These are phyloP conservation scores for Phytopythium kandeliae DNA, from an alignment of 352 stramenopile species.

Conservation along the genomic window DNA sequence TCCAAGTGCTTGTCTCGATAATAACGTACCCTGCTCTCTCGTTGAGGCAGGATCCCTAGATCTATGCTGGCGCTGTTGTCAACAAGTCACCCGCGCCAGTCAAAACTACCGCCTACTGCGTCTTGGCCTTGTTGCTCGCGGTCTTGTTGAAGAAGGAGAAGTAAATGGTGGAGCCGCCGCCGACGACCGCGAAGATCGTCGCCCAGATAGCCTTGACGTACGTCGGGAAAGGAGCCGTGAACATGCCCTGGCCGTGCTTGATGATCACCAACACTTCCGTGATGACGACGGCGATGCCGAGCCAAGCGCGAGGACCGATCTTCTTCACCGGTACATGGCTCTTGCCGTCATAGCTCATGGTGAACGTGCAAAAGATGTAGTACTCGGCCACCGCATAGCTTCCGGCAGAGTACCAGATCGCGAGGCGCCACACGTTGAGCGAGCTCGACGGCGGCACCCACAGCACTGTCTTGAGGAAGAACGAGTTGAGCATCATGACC, in stretches of 20 bases:
- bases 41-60: neutral
- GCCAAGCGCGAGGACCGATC: constrained; percentile 74
- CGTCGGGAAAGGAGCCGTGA: constrained; percentile 80
- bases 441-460: constrained; percentile 82
- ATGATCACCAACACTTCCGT: constrained; percentile 76
- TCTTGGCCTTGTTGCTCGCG: constrained; percentile 12
- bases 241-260: constrained; percentile 84
- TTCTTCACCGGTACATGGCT: constrained; percentile 69
- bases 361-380: constrained; percentile 89
- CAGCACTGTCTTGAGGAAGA: constrained; percentile 93
- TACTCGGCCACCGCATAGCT: constrained; percentile 87
- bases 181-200: constrained; percentile 62
- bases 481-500: constrained; percentile 94
- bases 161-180: constrained; percentile 81
- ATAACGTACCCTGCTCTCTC: neutral
- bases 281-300: constrained; percentile 72
- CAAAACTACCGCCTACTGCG: constrained; percentile 9
- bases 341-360: constrained; percentile 47
- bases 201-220: constrained; percentile 80
- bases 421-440: constrained; percentile 76
- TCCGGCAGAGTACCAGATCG: constrained; percentile 81
- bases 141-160: constrained; percentile 71
- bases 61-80: neutral
- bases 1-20: neutral
- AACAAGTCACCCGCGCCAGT: neutral